These are phyloP conservation scores for Puccinia coronata DNA, from an alignment of 1,284 basidiomycete genomes.

Conservation along the genomic window DNA sequence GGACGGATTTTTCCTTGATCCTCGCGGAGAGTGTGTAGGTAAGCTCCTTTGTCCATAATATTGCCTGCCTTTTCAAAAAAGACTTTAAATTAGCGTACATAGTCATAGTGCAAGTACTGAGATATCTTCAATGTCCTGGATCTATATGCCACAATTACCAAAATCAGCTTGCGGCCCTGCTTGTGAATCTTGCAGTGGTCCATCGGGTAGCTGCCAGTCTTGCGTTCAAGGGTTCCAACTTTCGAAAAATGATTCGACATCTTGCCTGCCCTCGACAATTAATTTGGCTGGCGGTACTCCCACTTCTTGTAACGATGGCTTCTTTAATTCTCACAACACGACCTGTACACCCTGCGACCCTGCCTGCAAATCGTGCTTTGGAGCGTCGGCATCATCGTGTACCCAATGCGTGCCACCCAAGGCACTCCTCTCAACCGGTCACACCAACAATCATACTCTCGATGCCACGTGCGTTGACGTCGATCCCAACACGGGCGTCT, in stretches of 20 bases:
- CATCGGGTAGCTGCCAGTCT: slow-evolving; percentile 26
- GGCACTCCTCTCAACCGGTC: slow-evolving; percentile 20
- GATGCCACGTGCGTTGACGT: slow-evolving; percentile 29
- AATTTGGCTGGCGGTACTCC: slow-evolving; percentile 4
- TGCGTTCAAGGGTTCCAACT: slow-evolving; percentile 27
- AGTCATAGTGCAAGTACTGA: background rate
- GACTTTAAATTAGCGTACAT: background rate
- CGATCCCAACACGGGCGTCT: slow-evolving; percentile 32
- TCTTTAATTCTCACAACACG: slow-evolving; percentile 23
- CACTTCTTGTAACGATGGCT: slow-evolving; percentile 34
- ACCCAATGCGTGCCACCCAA: slow-evolving; percentile 17
- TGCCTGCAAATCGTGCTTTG: slow-evolving; percentile 31
- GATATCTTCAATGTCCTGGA: background rate
- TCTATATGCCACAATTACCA: background rate
- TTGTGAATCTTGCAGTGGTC: slow-evolving; percentile 18
- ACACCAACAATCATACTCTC: slow-evolving; percentile 20
- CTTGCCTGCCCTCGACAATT: slow-evolving; percentile 15
- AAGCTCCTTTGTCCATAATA: background rate
- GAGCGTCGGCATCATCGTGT: slow-evolving; percentile 29
- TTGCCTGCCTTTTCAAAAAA: background rate
- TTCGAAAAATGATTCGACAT: slow-evolving; percentile 26
- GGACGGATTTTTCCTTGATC: slow-evolving; percentile 21
- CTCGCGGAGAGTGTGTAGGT: slow-evolving; percentile 23
- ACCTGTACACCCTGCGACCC: slow-evolving; percentile 24
- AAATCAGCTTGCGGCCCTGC: slow-evolving; percentile 30